Percentiles rank a stretch among this genome's conserved stretches.
Conservation (phyloP, 1,284 basidiomycete species). For the Austroboletus niveus region DNA sequence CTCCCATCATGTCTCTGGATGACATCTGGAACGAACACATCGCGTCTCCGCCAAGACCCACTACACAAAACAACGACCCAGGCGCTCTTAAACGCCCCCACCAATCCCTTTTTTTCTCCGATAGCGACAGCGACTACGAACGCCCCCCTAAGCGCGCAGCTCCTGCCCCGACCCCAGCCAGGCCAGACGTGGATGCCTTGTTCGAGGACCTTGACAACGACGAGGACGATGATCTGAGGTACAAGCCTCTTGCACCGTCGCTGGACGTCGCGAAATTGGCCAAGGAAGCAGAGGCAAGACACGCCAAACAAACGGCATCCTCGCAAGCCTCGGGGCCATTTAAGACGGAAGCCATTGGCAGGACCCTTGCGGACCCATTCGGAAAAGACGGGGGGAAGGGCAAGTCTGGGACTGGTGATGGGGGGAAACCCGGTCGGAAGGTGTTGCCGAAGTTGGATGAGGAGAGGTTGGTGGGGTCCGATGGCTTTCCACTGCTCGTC, state of each 20-base stretch:
- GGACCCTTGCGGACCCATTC: conserved; percentile 16
- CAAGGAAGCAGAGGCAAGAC: conserved; percentile 50
- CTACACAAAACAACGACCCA: conserved; percentile 1
- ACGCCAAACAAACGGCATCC: conserved; percentile 33
- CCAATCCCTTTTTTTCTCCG: conserved; percentile 52
- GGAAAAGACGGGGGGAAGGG: conserved; percentile 24
- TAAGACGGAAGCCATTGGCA: conserved; percentile 34
- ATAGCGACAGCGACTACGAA: conserved; percentile 42
- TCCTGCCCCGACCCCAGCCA: conserved; percentile 18
- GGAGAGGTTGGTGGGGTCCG: conserved; percentile 62
- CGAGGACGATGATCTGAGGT: conserved; percentile 36
- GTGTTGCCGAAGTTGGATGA: conserved; percentile 68
- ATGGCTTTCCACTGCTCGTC: conserved; percentile 78
- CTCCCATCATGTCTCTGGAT: conserved; percentile 34
- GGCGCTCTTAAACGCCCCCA: conserved; percentile 34
- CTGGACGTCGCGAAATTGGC: conserved; percentile 51
- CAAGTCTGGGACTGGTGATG: conserved; percentile 34
- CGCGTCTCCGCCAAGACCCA: conserved; percentile 16
- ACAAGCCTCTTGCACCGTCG: conserved; percentile 44
- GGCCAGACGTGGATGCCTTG: conserved; percentile 56
- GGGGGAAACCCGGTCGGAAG: conserved; percentile 47
- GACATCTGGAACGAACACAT: conserved; percentile 47
- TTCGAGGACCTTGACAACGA: conserved; percentile 57
- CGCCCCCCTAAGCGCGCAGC: conserved; percentile 18
- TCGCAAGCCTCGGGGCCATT: conserved; percentile 49